Conservation (phyloP, 2,329 filamentous ascomycete genomes). For the Neopestalotiopsis sp. region DNA sequence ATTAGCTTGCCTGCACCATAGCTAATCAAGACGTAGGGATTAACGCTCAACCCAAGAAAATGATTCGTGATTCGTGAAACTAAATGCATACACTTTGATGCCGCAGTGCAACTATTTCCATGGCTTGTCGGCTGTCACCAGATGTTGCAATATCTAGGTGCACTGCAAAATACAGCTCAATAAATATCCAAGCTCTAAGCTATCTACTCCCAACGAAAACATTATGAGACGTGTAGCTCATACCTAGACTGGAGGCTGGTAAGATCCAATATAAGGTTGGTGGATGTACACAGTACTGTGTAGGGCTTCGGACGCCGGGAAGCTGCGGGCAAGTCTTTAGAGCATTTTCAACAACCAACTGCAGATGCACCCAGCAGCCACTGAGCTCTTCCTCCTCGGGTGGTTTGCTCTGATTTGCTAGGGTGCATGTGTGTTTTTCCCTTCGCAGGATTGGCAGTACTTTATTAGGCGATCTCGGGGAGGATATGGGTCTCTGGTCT, state of each 20-base stretch:
- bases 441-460: not conserved
- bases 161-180: too few species aligned
- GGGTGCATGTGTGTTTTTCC: not conserved
- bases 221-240: too few species aligned
- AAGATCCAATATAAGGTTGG: not conserved
- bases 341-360: not conserved
- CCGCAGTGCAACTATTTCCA: not conserved
- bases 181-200: too few species aligned
- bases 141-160: not conserved
- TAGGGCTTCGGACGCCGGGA: not conserved
- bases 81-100: not conserved
- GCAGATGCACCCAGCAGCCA: not conserved
- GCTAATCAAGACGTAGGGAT: conserved; percentile 1
- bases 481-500: not conserved
- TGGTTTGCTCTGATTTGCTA: not conserved
- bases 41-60: not conserved
- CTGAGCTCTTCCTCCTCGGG: not conserved
- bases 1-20: not conserved
- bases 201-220: too few species aligned
- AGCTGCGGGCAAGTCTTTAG: not conserved
- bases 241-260: not conserved
- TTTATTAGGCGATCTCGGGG: conserved; percentile 1
- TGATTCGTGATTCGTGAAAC: not conserved
- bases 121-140: not conserved
- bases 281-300: not conserved